phyloP scores from a whole-genome alignment of 805 yeast species.

The Starmerella etchellsii region DNA sequence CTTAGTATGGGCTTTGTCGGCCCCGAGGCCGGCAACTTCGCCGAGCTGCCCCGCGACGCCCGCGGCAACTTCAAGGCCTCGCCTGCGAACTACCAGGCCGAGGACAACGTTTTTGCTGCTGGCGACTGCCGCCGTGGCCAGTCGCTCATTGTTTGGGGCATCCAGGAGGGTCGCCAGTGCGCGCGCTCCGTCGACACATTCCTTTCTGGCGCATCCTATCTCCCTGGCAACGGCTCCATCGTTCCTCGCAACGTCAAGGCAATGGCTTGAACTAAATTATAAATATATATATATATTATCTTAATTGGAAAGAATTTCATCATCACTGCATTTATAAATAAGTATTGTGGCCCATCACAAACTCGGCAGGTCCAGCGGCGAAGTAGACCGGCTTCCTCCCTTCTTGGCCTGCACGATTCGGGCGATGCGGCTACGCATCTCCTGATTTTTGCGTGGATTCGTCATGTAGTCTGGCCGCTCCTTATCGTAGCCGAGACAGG shows the following conservation, averaged over 20 bases:
- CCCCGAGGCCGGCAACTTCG: slow-evolving; percentile 71
- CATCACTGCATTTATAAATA: not conserved
- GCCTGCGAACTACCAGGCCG: slow-evolving; percentile 55
- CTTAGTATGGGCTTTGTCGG: slow-evolving; percentile 97
- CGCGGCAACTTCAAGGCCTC: slow-evolving; percentile 71
- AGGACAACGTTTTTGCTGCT: slow-evolving; percentile 74
- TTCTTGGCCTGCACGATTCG: not conserved
- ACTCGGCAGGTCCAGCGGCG: no score
- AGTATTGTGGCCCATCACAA: no score
- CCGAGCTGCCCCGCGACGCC: slow-evolving; percentile 47
- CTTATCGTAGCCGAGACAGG: slow-evolving; percentile 44
- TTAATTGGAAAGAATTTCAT: not conserved
- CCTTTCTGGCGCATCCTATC: slow-evolving; percentile 62
- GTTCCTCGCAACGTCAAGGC: slow-evolving; percentile 43
- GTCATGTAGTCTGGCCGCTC: slow-evolving; percentile 45
- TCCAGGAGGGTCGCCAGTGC: slow-evolving; percentile 98
- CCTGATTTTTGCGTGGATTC: slow-evolving; percentile 15
- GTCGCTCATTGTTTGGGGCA: slow-evolving; percentile 97
- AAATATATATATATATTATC: not conserved
- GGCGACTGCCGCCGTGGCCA: slow-evolving; percentile 99
- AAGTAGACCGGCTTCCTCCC: no score
- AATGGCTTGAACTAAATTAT: not conserved
- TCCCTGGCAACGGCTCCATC: slow-evolving; percentile 92
- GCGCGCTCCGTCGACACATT: slow-evolving; percentile 82
- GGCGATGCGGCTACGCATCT: not conserved